These are phyloP conservation scores for Erysimum cheiranthoides DNA, from an alignment of 345 rosid genomes.

Conservation along the genomic window DNA sequence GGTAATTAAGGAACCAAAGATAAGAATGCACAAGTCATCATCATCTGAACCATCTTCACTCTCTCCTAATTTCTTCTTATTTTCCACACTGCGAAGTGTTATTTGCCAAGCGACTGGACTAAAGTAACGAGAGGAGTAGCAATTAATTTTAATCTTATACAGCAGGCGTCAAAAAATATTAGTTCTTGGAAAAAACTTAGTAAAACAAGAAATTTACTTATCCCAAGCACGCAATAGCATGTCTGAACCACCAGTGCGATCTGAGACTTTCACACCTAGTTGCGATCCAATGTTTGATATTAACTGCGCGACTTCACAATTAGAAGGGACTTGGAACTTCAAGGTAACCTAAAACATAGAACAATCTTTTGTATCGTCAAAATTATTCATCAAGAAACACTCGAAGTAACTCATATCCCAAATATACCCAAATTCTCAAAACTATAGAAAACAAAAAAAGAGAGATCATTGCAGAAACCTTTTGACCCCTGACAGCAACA, in stretches of 20 bases:
- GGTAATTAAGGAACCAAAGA: constrained; percentile 77
- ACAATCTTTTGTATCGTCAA: background rate
- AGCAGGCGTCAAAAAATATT: background rate
- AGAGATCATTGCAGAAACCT: constrained; percentile 54
- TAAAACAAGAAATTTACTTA: constrained; percentile 53
- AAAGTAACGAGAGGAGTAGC: constrained; percentile 39
- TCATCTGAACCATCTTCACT: constrained; percentile 51
- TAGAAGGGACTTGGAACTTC: constrained; percentile 81
- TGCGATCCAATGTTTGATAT: constrained; percentile 79
- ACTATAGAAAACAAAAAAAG: background rate
- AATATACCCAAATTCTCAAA: background rate
- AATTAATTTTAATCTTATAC: background rate
- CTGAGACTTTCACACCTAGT: constrained; percentile 78
- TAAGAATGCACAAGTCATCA: constrained; percentile 74
- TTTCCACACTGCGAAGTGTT: constrained; percentile 61
- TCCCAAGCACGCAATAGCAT: constrained; percentile 92
- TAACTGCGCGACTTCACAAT: constrained; percentile 74
- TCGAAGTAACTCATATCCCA: background rate
- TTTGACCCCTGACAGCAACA: constrained; percentile 87
- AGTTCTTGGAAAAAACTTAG: background rate
- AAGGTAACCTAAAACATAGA: constrained; percentile 62
- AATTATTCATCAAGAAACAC: background rate
- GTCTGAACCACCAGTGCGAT: constrained; percentile 76
- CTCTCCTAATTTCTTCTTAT: constrained; percentile 49
- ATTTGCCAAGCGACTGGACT: constrained; percentile 97